phyloP scores from a whole-genome alignment of 495 filamentous ascomycete genomes.

The Lophiostoma macrostomum region DNA sequence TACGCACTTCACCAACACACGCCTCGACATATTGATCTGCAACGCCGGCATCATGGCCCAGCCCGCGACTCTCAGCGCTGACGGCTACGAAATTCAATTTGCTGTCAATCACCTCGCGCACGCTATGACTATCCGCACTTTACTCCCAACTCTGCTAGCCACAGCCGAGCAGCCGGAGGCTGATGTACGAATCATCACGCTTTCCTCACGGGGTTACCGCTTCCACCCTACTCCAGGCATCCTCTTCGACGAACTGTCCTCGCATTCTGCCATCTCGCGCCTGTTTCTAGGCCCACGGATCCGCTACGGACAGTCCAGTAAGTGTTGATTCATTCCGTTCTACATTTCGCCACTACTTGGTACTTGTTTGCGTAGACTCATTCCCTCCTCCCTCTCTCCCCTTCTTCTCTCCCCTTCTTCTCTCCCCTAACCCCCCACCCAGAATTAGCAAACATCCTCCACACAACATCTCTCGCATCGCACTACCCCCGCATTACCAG shows the following conservation, averaged over 20 bases:
- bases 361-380: too few relatives aligned
- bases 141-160: conserved; percentile 27
- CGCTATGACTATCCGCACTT: conserved; percentile 28
- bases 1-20: neutral
- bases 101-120: conserved; percentile 53
- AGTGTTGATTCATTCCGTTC: too few relatives aligned
- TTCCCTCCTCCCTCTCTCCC: too few relatives aligned
- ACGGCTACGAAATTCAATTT: conserved; percentile 50
- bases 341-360: too few relatives aligned
- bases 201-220: conserved; percentile 43
- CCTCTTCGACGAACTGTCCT: conserved; percentile 29
- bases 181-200: conserved; percentile 47
- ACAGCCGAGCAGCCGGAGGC: conserved; percentile 17
- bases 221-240: conserved; percentile 35
- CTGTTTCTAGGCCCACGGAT: conserved; percentile 4
- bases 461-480: conserved; percentile 55
- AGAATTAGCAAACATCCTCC: conserved; percentile 72
- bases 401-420: too few relatives aligned
- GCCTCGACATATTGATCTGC: conserved; percentile 36
- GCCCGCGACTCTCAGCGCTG: conserved; percentile 41
- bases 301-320: conserved; percentile 63
- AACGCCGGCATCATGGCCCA: conserved; percentile 49
- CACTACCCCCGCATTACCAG: conserved; percentile 56
- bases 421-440: too few relatives aligned
- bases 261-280: conserved; percentile 12